A percentile compares a stretch with the other conserved stretches of the same genome.
Conservation (phyloP, 805 yeast species). For the Kluyveromyces siamensis region DNA sequence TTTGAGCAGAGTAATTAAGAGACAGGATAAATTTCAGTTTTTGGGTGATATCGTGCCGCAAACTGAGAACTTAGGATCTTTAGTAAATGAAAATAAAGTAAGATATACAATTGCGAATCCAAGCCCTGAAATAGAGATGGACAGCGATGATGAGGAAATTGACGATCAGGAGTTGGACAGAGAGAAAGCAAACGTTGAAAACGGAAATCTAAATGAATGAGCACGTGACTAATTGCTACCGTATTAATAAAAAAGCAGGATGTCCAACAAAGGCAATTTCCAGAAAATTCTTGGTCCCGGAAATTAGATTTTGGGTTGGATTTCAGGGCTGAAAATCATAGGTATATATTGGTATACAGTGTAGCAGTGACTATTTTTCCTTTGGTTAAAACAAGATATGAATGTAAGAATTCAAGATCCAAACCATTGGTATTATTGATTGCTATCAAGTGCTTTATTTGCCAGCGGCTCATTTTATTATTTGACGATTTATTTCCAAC, state of each 20-base stretch:
- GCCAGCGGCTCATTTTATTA: neutral
- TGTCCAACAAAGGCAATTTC: neutral
- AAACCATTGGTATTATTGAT: no score
- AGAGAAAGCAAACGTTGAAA: slow-evolving; percentile 10
- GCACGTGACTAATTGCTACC: no score
- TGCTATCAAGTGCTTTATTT: no score
- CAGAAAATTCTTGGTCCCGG: neutral
- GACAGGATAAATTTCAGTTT: slow-evolving; percentile 15
- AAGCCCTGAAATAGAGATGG: slow-evolving; percentile 7
- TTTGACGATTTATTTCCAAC: neutral
- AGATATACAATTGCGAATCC: slow-evolving; percentile 17
- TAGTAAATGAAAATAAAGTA: slow-evolving; percentile 21
- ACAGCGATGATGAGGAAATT: slow-evolving; percentile 7
- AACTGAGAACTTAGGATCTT: slow-evolving; percentile 15
- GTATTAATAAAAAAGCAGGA: no score
- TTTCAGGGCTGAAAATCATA: neutral
- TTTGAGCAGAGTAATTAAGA: slow-evolving; percentile 13
- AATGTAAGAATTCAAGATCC: no score
- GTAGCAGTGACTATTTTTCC: no score
- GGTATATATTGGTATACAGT: no score
- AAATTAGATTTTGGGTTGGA: neutral
- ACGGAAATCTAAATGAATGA: slow-evolving; percentile 5
- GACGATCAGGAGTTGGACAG: slow-evolving; percentile 10
- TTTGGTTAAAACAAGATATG: no score
- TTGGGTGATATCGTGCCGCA: slow-evolving; percentile 18